Conservation (phyloP, 805 yeast species). For the Pichia deserticola region DNA sequence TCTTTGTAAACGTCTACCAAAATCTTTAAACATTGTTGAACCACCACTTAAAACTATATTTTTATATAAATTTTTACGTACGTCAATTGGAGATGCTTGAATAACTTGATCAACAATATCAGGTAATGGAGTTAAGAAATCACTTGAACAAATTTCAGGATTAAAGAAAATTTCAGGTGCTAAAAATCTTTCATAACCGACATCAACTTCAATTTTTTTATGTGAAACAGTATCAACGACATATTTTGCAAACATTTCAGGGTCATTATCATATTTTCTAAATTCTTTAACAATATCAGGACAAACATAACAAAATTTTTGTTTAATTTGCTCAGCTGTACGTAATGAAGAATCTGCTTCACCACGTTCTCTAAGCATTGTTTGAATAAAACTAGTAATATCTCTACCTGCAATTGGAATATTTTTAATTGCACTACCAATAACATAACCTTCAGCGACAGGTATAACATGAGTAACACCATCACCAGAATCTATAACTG, state of each 20-base stretch:
- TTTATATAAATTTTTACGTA: constrained; percentile 90
- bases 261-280: constrained; percentile 87
- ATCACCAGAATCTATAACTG: constrained; percentile 97
- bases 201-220: constrained; percentile 71
- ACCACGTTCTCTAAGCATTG: constrained; percentile 91
- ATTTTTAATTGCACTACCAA: constrained; percentile 94
- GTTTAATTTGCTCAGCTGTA: constrained; percentile 96
- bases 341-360: constrained; percentile 88
- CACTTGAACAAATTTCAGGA: constrained; percentile 94
- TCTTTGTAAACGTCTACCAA: constrained; percentile 94
- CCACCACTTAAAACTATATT: constrained; percentile 97
- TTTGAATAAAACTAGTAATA: constrained; percentile 88
- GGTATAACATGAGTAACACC: constrained; percentile 99
- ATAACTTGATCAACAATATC: constrained; percentile 93
- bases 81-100: constrained; percentile 95
- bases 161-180: constrained; percentile 99
- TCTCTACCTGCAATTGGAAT: constrained; percentile 99
- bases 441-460: constrained; percentile 98
- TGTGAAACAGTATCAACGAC: constrained; percentile 70
- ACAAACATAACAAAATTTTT: constrained; percentile 93
- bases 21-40: constrained; percentile 97
- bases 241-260: constrained; percentile 90
- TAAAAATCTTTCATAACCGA: constrained; percentile 94
- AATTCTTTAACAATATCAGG: constrained; percentile 97
- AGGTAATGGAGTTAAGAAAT: constrained; percentile 92